Base-by-base conservation (phyloP, 805 yeast species). In the Priceomyces fermenticarens region DNA sequence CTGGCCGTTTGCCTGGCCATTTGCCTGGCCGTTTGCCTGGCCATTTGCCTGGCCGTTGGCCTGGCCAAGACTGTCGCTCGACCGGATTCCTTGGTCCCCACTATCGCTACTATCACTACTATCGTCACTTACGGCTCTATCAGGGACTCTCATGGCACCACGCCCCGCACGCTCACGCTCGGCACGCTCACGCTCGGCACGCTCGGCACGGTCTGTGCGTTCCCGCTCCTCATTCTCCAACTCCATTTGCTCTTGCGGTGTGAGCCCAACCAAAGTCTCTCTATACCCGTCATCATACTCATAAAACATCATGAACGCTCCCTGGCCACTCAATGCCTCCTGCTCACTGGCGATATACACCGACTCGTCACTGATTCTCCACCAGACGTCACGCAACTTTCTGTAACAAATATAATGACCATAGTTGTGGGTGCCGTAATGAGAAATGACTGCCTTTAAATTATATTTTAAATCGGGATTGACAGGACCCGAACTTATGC, bases 401-500 rank as follows among this genome's bases (percentile, higher is more conserved):
- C 97, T 79, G 65, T 78, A 91, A 32, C 95, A 88, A 45, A 91
- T 86, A 58, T 91, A 91, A 62, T 91, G 99, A n/a, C 99, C 99
- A 58, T 88, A 93, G 53, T 91, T 89, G 53, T 93, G 97, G 1
- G 96, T 85, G 36, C 99, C 99, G 59, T 84, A 90, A 62, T 91
- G 99, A 1, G 91, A 82, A 34, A 91, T 86, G 1, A 87, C 93
- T 0, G 97, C 87, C 55, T 86, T 86, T 46, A 91, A 72, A 30
- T 80, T 73, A 60, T 91, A 91, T 3, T 73, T 66, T 33, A 84
- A 58, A 2, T 73, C 70, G 2, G 80, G 74, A 9, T 17, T 20
- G 10, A 15, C 30, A 3, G 13, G 13, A 43, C 64, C 57, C 30
- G 37, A 17, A 5, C 34, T n/a, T 9, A 23, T 10, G 10, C 25